Percentiles rank a stretch among this genome's conserved stretches.
These are phyloP conservation scores for Elsinoe batatas DNA, from an alignment of 2,329 filamentous ascomycete genomes.

Conservation along the genomic window DNA sequence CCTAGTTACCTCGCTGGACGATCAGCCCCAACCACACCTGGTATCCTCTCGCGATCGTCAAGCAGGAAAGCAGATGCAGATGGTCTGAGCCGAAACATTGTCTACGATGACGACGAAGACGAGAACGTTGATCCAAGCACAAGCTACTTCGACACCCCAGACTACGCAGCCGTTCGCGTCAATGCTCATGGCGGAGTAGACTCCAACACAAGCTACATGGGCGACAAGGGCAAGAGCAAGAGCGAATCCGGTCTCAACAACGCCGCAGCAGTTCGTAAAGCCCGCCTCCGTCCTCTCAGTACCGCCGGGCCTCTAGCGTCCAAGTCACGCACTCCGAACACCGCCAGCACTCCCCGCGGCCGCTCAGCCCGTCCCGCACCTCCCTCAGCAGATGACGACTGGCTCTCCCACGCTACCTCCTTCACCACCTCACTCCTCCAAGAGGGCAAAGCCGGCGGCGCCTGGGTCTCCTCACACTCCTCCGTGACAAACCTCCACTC, in stretches of 20 bases:
- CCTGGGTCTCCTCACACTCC: slow-evolving; percentile 48
- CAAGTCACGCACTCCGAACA: background rate
- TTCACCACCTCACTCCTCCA: slow-evolving; percentile 47
- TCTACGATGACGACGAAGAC: slow-evolving; percentile 18
- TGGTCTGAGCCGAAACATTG: slow-evolving; percentile 24
- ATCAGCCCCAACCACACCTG: slow-evolving; percentile 40
- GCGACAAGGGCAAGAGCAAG: slow-evolving; percentile 39
- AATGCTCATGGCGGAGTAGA: slow-evolving; percentile 9
- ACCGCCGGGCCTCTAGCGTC: background rate
- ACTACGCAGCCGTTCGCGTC: slow-evolving; percentile 12
- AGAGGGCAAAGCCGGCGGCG: slow-evolving; percentile 54
- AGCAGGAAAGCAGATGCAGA: slow-evolving; percentile 27
- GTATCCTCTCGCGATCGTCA: slow-evolving; percentile 36
- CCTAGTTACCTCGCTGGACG: slow-evolving; percentile 40
- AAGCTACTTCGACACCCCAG: slow-evolving; percentile 1
- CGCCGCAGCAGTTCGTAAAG: slow-evolving; percentile 9
- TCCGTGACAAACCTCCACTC: slow-evolving; percentile 36
- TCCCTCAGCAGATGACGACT: slow-evolving; percentile 38
- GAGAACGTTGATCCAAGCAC: slow-evolving; percentile 9
- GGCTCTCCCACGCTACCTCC: slow-evolving; percentile 50
- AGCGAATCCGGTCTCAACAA: slow-evolving; percentile 28
- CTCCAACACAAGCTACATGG: slow-evolving; percentile 4
- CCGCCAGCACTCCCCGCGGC: slow-evolving; percentile 22
- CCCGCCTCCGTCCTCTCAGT: slow-evolving; percentile 4
- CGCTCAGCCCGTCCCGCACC: slow-evolving; percentile 8